These are phyloP conservation scores for Solanum paucissectum DNA, from an alignment of 257 asterid species.

Conservation along the genomic window DNA sequence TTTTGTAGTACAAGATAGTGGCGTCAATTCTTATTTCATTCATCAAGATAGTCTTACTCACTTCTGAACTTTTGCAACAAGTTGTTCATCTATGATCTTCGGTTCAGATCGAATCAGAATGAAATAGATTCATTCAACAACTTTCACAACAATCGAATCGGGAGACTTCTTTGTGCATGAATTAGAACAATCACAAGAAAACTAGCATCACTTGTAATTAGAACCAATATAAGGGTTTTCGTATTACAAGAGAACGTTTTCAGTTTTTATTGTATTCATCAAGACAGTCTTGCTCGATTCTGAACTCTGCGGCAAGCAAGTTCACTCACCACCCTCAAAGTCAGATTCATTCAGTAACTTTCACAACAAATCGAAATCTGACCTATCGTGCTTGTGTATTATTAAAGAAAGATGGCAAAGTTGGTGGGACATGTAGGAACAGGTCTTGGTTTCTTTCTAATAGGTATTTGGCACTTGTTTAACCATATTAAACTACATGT, in stretches of 20 bases:
- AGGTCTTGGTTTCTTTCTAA: neutral
- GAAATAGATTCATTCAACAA: neutral
- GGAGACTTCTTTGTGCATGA: neutral
- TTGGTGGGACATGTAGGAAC: neutral
- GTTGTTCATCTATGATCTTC: too few relatives aligned
- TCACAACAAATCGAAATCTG: neutral
- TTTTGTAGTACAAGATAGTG: neutral
- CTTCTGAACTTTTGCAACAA: neutral
- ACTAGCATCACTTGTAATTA: neutral
- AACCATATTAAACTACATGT: neutral
- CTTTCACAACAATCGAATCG: neutral
- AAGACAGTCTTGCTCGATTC: neutral
- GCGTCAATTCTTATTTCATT: neutral
- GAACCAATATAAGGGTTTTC: neutral
- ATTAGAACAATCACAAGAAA: neutral
- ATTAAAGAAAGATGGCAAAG: neutral
- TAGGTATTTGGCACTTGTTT: neutral
- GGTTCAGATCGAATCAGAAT: neutral
- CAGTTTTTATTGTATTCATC: neutral
- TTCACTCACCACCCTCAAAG: neutral
- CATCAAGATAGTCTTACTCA: neutral
- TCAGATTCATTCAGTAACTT: neutral
- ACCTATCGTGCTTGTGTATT: neutral
- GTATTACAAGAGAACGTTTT: neutral
- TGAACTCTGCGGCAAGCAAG: neutral